phyloP scores from a whole-genome alignment of 2,329 filamentous ascomycete genomes.

The Penicillium sp. region DNA sequence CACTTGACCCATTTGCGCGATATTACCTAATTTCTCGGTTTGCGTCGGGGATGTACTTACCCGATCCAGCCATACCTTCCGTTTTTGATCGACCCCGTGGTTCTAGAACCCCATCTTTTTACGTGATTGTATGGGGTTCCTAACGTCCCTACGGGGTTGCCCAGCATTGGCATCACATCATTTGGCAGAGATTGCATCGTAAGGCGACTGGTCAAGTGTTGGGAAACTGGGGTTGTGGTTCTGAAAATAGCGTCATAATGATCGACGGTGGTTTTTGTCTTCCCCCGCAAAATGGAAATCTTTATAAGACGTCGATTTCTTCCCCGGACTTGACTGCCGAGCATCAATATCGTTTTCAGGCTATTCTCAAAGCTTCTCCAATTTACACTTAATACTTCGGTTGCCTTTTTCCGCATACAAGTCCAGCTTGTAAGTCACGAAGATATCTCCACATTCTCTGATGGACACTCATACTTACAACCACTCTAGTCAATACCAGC shows the following conservation, averaged over 20 bases:
- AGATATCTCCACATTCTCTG: not conserved
- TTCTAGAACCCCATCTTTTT: slow-evolving; percentile 17
- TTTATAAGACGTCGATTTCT: slow-evolving; percentile 7
- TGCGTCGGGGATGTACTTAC: slow-evolving; percentile 6
- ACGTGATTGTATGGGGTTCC: slow-evolving; percentile 9
- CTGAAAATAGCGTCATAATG: slow-evolving; percentile 19
- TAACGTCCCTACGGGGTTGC: not conserved
- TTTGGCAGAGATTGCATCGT: not conserved
- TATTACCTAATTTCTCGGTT: slow-evolving; percentile 9
- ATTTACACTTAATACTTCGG: not conserved
- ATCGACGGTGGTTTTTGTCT: slow-evolving; percentile 3
- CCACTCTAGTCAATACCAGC: not conserved
- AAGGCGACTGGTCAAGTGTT: not conserved
- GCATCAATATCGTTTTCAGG: not conserved
- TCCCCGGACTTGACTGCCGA: slow-evolving; percentile 6
- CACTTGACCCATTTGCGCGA: slow-evolving; percentile 7
- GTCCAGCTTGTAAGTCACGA: not conserved
- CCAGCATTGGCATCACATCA: slow-evolving; percentile 3
- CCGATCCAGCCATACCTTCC: slow-evolving; percentile 2
- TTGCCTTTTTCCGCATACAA: not conserved
- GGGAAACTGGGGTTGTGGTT: not conserved
- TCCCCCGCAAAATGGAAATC: slow-evolving; percentile 16
- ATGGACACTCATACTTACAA: not conserved
- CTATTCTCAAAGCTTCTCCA: not conserved
- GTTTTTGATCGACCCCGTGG: not conserved